Evolutionary conservation across 2,329 filamentous ascomycete species (phyloP).

Genomic region (Alternaria alternata): DNA sequence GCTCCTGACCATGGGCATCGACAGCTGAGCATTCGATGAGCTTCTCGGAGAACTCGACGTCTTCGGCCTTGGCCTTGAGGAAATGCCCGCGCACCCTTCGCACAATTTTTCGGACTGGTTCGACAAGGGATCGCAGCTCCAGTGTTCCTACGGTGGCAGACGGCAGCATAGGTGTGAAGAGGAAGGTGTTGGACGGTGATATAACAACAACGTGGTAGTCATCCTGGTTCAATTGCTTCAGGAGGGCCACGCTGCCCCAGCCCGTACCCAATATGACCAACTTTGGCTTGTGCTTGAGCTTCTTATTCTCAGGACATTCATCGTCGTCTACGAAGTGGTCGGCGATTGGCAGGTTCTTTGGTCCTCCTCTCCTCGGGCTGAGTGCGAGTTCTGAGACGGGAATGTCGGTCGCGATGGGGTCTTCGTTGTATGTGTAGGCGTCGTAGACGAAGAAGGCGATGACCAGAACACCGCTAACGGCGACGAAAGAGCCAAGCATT

Average conservation of each 20-base stretch:
- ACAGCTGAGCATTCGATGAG: slow-evolving; percentile 84
- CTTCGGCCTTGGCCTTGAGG: slow-evolving; percentile 83
- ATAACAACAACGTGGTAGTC: slow-evolving; percentile 97
- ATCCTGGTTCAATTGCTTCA: slow-evolving; percentile 88
- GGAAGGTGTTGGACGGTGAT: slow-evolving; percentile 93
- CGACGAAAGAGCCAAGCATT: slow-evolving; percentile 76
- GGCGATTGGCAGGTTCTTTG: slow-evolving; percentile 93
- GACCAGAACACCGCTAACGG: slow-evolving; percentile 73
- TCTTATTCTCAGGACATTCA: slow-evolving; percentile 73
- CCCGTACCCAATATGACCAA: slow-evolving; percentile 92
- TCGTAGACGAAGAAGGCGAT: slow-evolving; percentile 93
- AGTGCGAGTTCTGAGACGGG: slow-evolving; percentile 85
- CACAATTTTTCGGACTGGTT: slow-evolving; percentile 89
- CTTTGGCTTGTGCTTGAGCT: slow-evolving; percentile 85
- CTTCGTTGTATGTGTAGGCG: slow-evolving; percentile 84
- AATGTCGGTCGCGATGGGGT: slow-evolving; percentile 72
- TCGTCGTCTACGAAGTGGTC: slow-evolving; percentile 90
- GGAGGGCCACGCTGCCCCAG: slow-evolving; percentile 90
- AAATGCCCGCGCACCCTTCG: slow-evolving; percentile 84
- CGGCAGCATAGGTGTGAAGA: slow-evolving; percentile 98
- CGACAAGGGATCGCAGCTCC: slow-evolving; percentile 87
- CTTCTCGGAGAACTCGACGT: slow-evolving; percentile 91
- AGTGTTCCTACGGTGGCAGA: slow-evolving; percentile 96
- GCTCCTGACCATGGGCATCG: slow-evolving; percentile 74
- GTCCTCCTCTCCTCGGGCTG: slow-evolving; percentile 81